phyloP scores from a whole-genome alignment of 73 alveolate genomes.

The Paramecium sexaurelia region DNA sequence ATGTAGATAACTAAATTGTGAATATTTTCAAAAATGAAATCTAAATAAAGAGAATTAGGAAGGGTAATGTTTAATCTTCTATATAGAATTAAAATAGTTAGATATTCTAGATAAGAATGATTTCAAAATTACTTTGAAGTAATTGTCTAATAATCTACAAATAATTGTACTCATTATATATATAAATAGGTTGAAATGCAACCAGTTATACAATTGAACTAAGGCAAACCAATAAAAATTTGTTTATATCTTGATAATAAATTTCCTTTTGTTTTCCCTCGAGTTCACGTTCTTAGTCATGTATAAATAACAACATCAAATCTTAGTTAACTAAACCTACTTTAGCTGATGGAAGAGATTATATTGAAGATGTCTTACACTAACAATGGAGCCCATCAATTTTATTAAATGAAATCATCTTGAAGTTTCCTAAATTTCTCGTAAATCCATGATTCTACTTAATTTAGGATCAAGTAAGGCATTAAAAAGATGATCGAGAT shows the following conservation, averaged over 20 bases:
- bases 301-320: background rate
- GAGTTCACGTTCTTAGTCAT: constrained; percentile 53
- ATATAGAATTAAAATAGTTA: background rate
- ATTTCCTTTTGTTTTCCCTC: constrained; percentile 40
- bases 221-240: background rate
- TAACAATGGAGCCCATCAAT: constrained; percentile 52
- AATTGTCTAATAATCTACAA: background rate
- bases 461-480: constrained; percentile 6
- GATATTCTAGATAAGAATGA: background rate
- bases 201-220: background rate
- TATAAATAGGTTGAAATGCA: background rate
- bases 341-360: constrained; percentile 53
- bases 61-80: background rate
- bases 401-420: background rate
- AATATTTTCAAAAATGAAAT: constrained; percentile 42
- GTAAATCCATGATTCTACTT: background rate
- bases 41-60: constrained; percentile 5
- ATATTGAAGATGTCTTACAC: constrained; percentile 25
- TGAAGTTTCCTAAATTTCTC: background rate
- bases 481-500: background rate
- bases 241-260: background rate
- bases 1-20: background rate
- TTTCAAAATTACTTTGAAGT: background rate
- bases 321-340: constrained; percentile 19
- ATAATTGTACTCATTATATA: background rate